Percentiles rank a stretch among this genome's conserved stretches.
Conservation (phyloP, 2,329 filamentous ascomycete genomes). For the Albophoma yamanashiensis region DNA sequence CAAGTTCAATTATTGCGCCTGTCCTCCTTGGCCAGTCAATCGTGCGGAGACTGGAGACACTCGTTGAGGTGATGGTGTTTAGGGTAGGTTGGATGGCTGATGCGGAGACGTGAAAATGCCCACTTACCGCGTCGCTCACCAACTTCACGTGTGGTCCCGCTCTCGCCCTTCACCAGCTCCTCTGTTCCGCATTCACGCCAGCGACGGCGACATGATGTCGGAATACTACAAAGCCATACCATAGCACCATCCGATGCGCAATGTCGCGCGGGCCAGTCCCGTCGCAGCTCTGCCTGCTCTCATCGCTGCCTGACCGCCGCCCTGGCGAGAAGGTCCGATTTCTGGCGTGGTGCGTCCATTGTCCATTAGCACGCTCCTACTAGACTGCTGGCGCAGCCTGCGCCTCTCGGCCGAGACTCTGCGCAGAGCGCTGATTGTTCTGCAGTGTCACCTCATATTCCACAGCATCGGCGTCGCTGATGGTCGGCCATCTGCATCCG, state of each 20-base stretch:
- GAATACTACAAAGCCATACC: not conserved
- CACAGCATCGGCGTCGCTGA: constrained; percentile 46
- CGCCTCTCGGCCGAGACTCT: not conserved
- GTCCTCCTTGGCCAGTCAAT: not conserved
- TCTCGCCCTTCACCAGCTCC: not conserved
- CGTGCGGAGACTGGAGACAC: not conserved
- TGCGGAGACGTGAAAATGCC: not conserved
- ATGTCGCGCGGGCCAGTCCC: constrained; percentile 53
- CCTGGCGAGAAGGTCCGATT: constrained; percentile 76
- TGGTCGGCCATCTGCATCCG: constrained; percentile 58
- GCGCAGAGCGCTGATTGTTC: constrained; percentile 10
- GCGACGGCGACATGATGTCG: not conserved
- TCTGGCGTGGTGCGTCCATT: constrained; percentile 66
- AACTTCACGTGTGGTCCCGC: not conserved
- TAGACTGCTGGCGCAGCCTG: not conserved
- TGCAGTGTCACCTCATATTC: constrained; percentile 40
- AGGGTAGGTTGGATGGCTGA: not conserved
- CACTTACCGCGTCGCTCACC: not conserved
- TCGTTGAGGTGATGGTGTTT: not conserved
- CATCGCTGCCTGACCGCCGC: constrained; percentile 40
- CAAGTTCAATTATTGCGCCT: not conserved
- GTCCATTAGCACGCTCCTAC: not conserved
- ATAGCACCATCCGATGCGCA: not conserved
- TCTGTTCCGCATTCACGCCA: not conserved
- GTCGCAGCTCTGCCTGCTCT: constrained; percentile 54